Percentiles rank a stretch among this genome's conserved stretches.
phyloP scores from a whole-genome alignment of 2,329 filamentous ascomycete species.

The Rutstroemia sp. region DNA sequence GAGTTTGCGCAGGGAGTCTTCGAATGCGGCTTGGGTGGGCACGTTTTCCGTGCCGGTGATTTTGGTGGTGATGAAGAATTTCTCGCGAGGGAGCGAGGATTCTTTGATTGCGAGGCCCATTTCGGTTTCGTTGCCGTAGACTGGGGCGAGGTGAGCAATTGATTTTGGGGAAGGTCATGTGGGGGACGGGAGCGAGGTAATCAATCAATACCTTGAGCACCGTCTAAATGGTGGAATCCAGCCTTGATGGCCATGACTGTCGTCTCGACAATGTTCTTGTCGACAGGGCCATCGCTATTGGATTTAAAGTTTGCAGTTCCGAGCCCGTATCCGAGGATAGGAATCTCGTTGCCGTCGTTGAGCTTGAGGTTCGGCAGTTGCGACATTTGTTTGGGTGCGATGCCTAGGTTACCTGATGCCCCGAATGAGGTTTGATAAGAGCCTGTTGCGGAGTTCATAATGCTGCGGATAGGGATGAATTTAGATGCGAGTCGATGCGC shows the following conservation, averaged over 20 bases:
- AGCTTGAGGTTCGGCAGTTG: slow-evolving; percentile 56
- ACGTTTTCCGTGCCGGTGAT: slow-evolving; percentile 32
- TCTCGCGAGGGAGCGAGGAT: slow-evolving; percentile 54
- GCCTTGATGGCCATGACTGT: slow-evolving; percentile 56
- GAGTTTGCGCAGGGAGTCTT: slow-evolving; percentile 52
- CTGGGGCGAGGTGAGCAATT: slow-evolving; percentile 28
- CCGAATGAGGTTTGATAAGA: slow-evolving; percentile 27
- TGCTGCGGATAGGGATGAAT: not conserved
- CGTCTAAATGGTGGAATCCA: slow-evolving; percentile 69
- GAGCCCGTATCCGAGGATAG: slow-evolving; percentile 64
- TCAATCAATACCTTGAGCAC: slow-evolving; percentile 52
- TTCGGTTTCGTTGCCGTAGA: slow-evolving; percentile 59
- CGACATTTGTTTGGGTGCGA: slow-evolving; percentile 63
- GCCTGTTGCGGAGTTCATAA: slow-evolving; percentile 37
- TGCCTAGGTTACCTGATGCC: slow-evolving; percentile 44
- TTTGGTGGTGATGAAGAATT: slow-evolving; percentile 64
- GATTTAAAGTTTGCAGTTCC: slow-evolving; percentile 60
- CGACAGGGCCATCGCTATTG: slow-evolving; percentile 34
- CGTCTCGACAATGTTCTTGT: slow-evolving; percentile 45
- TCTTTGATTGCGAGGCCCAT: slow-evolving; percentile 65
- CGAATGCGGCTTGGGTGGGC: slow-evolving; percentile 42
- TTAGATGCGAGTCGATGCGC: not conserved
- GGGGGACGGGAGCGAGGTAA: not conserved
- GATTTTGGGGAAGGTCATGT: not conserved
- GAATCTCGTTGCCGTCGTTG: slow-evolving; percentile 67